Evolutionary conservation across 208 protist genomes (phyloP), one percentile per base, ranked within the genome.

Genomic region (Crithidia mellificae): DNA sequence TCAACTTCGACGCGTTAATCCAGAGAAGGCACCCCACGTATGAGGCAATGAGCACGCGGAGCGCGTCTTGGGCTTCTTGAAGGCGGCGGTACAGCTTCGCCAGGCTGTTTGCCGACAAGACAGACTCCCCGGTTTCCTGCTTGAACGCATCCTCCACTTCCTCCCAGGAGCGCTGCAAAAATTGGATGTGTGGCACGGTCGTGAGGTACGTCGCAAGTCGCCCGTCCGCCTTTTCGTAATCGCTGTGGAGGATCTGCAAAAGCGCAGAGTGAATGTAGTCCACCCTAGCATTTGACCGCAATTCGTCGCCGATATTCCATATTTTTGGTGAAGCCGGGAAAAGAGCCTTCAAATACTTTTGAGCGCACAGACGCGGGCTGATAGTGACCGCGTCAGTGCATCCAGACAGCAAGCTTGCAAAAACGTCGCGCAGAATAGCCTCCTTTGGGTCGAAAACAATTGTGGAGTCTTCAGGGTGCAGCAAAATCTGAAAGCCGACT

Each of bases 1-100:
- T 95, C 36, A 96, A 77, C 55, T 94, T 94, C 0, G 82, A 81
- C 24, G 90, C 87, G 74, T 97, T 97, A 46, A 97, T 87, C 88
- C 90, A 96, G 64, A 97, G 75, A 53, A 85, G 88, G 58, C 92
- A 76, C 8, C 92, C 89, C 6, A 97, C 88, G 71, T 92, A 91
- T 0, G 92, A 92, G 11, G 92, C 81, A 67, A 94, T 97, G 25
- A 97, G 72, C n/a, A 92, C 88, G 32, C 87, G 82, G 47, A 95
- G 68, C 4, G 87, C 78, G 62, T 94, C 85, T 34, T 93, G 83
- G 3, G 90, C 92, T 32, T 91, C 85, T 58, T 95, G 88, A 6
- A 95, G 66, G 43, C 88, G 84, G 9, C 67, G 74, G 54, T 95
- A 97, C 20, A 94, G 38, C 56, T 91, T 93, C 19, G 80, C 71